Evolutionary conservation across 257 asterid genomes (phyloP), one percentile per base, ranked within the genome.

Genomic region (Solanum virginianum): DNA sequence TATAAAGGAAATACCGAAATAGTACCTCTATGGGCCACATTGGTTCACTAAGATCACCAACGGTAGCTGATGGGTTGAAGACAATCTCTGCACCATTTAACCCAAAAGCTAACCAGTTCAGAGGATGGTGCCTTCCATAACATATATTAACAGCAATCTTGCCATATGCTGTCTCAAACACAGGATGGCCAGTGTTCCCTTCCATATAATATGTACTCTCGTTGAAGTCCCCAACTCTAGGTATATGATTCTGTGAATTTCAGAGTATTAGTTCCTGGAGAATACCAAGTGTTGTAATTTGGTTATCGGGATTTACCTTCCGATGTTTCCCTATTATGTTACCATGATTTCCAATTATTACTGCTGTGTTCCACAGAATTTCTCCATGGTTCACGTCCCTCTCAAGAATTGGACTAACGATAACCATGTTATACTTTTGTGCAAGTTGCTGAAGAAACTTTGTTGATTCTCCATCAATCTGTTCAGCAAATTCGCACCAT

Each of bases 1-100:
- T n/a, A 36, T 41, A 8, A 72, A 22, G 14, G 72, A 71, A 82
- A 63, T 7, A 82, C 59, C 90, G 72, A 71, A 82, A 63, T 7
- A 82, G 68, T 91, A 96, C 99, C 99, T 96, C 99, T 32, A 96
- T 90, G 86, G 99, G 95, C 99, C 99, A 96, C 99, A 96, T 96
- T 51, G 99, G 98, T 92, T 96, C 99, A 54, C 99, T 96, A 88
- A 96, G 98, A 87, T 94, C 99, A 69, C 98, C 99, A 49, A 96
- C 99, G 32, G 98, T 96, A 81, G 99, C 98, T 10, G 99, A 94
- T 24, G 99, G 99, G 87, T 96, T 95, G 84, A 96, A 95, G 77
- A 96, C 95, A 83, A 96, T 95, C 90, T 96, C 99, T 16, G 99
- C 99, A 1, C 98, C 98, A 79, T 96, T 96, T 85, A 96, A 89